phyloP scores from a whole-genome alignment of 805 yeast genomes.

The Candida koratica region DNA sequence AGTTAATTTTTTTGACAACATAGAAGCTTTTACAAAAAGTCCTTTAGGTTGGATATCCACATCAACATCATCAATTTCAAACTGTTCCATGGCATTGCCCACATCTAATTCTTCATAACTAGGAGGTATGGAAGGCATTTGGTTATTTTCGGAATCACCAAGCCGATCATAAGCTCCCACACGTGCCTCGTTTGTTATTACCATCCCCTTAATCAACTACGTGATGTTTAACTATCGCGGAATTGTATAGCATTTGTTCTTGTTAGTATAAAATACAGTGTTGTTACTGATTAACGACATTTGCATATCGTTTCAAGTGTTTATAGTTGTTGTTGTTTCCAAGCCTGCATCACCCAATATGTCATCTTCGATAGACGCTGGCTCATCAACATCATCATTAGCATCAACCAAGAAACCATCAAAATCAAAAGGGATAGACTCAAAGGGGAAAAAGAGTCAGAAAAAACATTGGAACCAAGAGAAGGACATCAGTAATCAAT shows the following conservation, averaged over 20 bases:
- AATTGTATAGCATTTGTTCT: too few species aligned
- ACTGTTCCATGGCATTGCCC: conserved; percentile 14
- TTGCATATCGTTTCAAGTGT: too few species aligned
- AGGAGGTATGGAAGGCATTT: conserved; percentile 16
- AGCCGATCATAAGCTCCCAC: too few species aligned
- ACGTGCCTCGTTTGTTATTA: too few species aligned
- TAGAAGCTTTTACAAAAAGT: conserved; percentile 35
- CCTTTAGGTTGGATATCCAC: conserved; percentile 19
- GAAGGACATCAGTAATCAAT: conserved; percentile 6
- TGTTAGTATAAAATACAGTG: too few species aligned
- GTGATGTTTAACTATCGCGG: too few species aligned
- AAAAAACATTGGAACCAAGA: not conserved
- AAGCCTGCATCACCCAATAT: too few species aligned
- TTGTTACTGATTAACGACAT: too few species aligned
- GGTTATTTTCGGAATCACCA: too few species aligned
- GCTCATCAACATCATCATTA: conserved; percentile 3
- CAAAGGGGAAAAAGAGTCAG: not conserved
- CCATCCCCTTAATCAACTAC: too few species aligned
- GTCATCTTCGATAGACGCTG: conserved; percentile 3
- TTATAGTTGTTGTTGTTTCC: too few species aligned
- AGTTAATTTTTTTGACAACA: conserved; percentile 13
- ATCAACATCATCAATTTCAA: conserved; percentile 18
- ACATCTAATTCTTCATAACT: conserved; percentile 12
- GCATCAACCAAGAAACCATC: not conserved
- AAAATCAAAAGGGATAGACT: not conserved